Conservation (phyloP, 1,139 yeast genomes). For the Sporopachydermia cereana region DNA sequence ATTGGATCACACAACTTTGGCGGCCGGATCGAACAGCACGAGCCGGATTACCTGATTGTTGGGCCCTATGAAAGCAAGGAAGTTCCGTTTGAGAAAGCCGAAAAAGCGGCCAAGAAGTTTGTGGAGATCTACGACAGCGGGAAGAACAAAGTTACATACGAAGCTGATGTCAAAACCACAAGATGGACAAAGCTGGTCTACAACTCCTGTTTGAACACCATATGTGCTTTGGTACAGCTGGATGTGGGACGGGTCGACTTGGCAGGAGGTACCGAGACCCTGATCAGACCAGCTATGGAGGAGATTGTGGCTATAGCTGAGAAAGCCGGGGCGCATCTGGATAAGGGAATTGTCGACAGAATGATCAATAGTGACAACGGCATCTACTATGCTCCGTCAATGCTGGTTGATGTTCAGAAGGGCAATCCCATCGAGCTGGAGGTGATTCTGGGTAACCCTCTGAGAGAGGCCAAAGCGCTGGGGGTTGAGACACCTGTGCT, state of each 20-base stretch:
- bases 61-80: conserved; percentile 40
- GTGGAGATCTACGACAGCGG: conserved; percentile 37
- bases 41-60: conserved; percentile 37
- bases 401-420: conserved; percentile 61
- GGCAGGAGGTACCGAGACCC: conserved; percentile 36
- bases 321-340: conserved; percentile 41
- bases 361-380: conserved; percentile 55
- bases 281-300: conserved; percentile 51
- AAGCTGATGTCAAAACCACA: conserved; percentile 37
- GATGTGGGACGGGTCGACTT: conserved; percentile 53
- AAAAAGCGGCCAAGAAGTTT: conserved; percentile 31
- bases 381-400: conserved; percentile 55
- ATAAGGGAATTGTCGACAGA: conserved; percentile 31
- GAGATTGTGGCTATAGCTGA: conserved; percentile 54
- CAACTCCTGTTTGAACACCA: conserved; percentile 55
- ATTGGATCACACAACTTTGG: conserved; percentile 51
- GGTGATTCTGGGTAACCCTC: conserved; percentile 60
- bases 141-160: conserved; percentile 32
- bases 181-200: conserved; percentile 69
- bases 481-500: conserved; percentile 50
- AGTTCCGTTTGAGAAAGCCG: conserved; percentile 22
- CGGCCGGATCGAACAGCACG: conserved; percentile 39
- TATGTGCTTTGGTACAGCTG: conserved; percentile 42
- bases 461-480: conserved; percentile 43
- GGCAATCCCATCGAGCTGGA: conserved; percentile 63